These are phyloP conservation scores for Trichothecium roseum DNA, from an alignment of 2,329 filamentous ascomycete genomes.

Conservation along the genomic window DNA sequence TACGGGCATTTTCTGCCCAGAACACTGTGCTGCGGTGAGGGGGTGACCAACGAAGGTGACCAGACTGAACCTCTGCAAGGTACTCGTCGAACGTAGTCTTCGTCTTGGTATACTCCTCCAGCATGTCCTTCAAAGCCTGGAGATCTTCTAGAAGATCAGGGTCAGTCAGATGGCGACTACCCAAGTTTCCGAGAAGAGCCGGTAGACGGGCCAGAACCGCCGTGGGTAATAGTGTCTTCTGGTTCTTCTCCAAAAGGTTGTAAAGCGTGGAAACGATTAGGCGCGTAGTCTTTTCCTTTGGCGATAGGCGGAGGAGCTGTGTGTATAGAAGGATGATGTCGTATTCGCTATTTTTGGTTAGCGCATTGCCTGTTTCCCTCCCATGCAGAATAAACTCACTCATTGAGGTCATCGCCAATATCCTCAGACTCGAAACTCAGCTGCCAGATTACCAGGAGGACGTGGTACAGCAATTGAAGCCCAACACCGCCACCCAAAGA, in stretches of 20 bases:
- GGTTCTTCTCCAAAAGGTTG: slow-evolving; percentile 67
- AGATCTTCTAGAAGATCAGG: slow-evolving; percentile 55
- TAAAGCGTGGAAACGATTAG: slow-evolving; percentile 80
- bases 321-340: slow-evolving; percentile 87
- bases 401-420: slow-evolving; percentile 67
- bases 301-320: slow-evolving; percentile 82
- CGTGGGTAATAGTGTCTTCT: slow-evolving; percentile 66
- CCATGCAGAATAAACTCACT: slow-evolving; percentile 43
- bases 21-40: slow-evolving; percentile 80
- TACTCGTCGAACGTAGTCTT: slow-evolving; percentile 83
- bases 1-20: slow-evolving; percentile 84
- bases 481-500: slow-evolving; percentile 72
- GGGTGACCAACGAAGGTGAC: slow-evolving; percentile 86
- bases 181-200: slow-evolving; percentile 51
- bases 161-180: slow-evolving; percentile 52
- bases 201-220: slow-evolving; percentile 80
- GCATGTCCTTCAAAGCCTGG: slow-evolving; percentile 47
- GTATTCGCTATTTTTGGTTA: slow-evolving; percentile 58
- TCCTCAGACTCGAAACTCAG: slow-evolving; percentile 82
- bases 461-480: slow-evolving; percentile 86
- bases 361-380: slow-evolving; percentile 1
- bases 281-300: slow-evolving; percentile 95
- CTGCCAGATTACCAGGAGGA: slow-evolving; percentile 91
- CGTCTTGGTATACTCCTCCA: slow-evolving; percentile 58
- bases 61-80: slow-evolving; percentile 73